phyloP scores from a whole-genome alignment of 345 rosid species.

The Nasturtium officinale region DNA sequence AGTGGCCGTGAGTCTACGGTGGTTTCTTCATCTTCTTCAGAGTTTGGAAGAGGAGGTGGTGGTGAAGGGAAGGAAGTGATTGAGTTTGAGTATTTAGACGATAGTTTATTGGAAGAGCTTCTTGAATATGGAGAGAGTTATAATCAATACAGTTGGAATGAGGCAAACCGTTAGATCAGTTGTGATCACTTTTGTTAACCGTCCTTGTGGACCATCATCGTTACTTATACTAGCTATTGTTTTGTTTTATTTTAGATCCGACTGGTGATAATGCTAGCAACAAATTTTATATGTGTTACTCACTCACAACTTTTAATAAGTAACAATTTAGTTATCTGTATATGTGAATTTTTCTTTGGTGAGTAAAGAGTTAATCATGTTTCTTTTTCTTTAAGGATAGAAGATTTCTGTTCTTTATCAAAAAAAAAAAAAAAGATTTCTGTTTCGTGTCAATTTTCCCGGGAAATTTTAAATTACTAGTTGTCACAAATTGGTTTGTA shows the following conservation, averaged over 20 bases:
- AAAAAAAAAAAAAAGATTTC: not conserved
- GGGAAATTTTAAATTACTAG: slow-evolving; percentile 1
- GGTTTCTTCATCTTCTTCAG: slow-evolving; percentile 30
- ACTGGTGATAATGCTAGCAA: not conserved
- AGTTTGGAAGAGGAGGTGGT: slow-evolving; percentile 15
- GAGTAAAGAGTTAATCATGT: not conserved
- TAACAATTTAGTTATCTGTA: not conserved
- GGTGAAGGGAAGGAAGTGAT: slow-evolving; percentile 50
- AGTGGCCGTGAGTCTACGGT: slow-evolving; percentile 26
- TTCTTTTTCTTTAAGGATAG: not conserved
- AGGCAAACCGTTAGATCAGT: slow-evolving; percentile 16
- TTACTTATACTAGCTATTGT: not conserved
- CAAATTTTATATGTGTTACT: not conserved
- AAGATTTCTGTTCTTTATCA: not conserved
- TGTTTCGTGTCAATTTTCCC: not conserved
- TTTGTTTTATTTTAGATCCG: not conserved
- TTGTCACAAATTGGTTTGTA: not conserved
- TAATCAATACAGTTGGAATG: slow-evolving; percentile 11
- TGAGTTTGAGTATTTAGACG: slow-evolving; percentile 77
- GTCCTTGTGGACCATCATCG: slow-evolving; percentile 6
- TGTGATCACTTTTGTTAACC: not conserved
- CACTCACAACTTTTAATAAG: not conserved
- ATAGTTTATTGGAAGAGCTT: slow-evolving; percentile 74
- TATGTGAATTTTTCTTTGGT: not conserved
- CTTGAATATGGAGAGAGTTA: slow-evolving; percentile 47